Base-by-base conservation (phyloP, 169 alveolate genomes). In the Cryptosporidium xiaoi region DNA sequence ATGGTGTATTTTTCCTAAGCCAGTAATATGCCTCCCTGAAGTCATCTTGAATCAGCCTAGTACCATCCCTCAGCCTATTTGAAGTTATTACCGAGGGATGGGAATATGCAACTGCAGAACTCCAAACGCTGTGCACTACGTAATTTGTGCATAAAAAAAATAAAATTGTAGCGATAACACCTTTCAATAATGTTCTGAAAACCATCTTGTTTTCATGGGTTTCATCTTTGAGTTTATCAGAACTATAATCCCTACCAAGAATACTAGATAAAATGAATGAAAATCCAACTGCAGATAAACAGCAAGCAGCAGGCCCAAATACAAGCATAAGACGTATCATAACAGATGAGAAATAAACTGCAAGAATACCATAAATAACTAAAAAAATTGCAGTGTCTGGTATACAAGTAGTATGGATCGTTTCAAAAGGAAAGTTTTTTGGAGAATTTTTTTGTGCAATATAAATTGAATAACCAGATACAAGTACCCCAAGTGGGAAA, bases 11-110 rank as follows among this genome's bases (percentile, higher is more conserved):
- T 94, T 95, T 94, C 56, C 98, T 93, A 10, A 98, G 89, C 99
- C 99, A 98, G 90, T 96, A 95, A 92, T 97, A 98, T 56, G 99
- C 99, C 87, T 98, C 99, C 77, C 99, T 94, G 90, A 96, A 97
- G 90, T 98, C 99, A 91, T 98, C 99, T 53, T 95, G 95, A 27
- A 97, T 95, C 40, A 95, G 91, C 90, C 98, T 91, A 27, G 94
- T 91, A 65, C 99, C 98, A 65, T 95, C 94, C 60, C 92, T 64
- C 71, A 84, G 34, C 62, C 91, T 85, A 58, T 93, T 92, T 15
- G 98, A 94, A 65, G 96, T 90, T 53, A 97, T 96, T 50, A 97
- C 95, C 34, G 98, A 93, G 0, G 98, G 98, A 55, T 96, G 94
- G 0, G 98, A 94, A 90, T 95, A 96, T n/a, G 98, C 97, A 48